Evolutionary conservation across 345 rosid species (phyloP), one percentile per base, ranked within the genome.

Genomic region (Salix viminalis): DNA sequence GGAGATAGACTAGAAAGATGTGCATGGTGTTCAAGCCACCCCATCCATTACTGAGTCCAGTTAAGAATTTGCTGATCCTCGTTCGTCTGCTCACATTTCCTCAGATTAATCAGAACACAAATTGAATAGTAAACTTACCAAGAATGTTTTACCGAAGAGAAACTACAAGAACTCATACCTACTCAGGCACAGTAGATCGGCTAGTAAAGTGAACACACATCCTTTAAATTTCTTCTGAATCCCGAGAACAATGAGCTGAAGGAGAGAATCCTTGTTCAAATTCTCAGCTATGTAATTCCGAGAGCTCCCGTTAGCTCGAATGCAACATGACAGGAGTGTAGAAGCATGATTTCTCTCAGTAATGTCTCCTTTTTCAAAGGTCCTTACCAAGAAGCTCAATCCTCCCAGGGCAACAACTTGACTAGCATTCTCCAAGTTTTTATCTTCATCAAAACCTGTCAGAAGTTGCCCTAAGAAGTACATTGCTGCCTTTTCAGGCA

Each of bases 361-460:
- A 6, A 82, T 32, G 10, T 77, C 79, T 42, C 86, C 90, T 2
- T 32, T 72, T 72, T 86, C 85, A 6, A 86, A 62, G 69, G 61
- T 79, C 65, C 80, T 78, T 42, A 80, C 60, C 42, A 89, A 52
- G 79, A 89, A 72, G 72, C 69, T 73, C 74, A 90, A 70, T 44
- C 92, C 94, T 32, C 94, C 94, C 0, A 84, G 82, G 1, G 87
- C 67, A 28, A 90, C 87, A 16, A 89, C 78, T 61, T 89, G 85
- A 56, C 83, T 75, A 2, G 92, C 90, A 50, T 90, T 90, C 78
- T 90, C 94, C 41, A 85, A 74, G 86, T 88, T 87, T 69, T 79
- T 81, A 50, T 85, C 94, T 76, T 90, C 91, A 14, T 83, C 80
- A 70, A 88, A 90, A 28, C 94, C 91, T 16, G 83, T 85, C n/a